Evolutionary conservation across 768 basidiomycete genomes (phyloP).

Genomic region (Suillus alpinus): DNA sequence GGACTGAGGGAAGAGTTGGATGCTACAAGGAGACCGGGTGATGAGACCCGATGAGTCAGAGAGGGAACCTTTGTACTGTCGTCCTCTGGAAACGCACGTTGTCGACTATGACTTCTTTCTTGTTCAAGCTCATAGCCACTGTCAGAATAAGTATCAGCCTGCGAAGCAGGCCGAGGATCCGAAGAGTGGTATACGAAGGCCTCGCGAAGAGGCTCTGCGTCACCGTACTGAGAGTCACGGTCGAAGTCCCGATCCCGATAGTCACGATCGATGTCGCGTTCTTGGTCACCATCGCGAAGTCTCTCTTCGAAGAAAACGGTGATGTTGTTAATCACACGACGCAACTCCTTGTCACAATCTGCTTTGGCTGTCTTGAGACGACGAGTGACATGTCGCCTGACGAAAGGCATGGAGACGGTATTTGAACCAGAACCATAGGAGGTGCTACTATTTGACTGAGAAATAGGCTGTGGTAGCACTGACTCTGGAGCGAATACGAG

Average conservation of each 20-base stretch:
- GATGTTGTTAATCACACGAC: constrained; percentile 91
- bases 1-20: constrained; percentile 70
- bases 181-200: constrained; percentile 56
- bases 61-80: constrained; percentile 33
- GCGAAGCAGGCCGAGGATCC: constrained; percentile 55
- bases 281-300: constrained; percentile 71
- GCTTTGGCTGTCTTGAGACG: constrained; percentile 93
- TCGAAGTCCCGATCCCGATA: constrained; percentile 44
- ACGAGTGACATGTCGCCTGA: constrained; percentile 88
- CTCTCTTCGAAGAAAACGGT: constrained; percentile 93
- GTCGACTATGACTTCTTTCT: constrained; percentile 61
- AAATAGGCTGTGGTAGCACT: constrained; percentile 47
- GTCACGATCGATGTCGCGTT: constrained; percentile 63
- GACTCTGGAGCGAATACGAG: constrained; percentile 75
- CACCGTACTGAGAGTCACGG: constrained; percentile 56
- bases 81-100: constrained; percentile 66
- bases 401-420: constrained; percentile 89
- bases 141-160: constrained; percentile 75
- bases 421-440: constrained; percentile 55
- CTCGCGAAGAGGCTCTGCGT: constrained; percentile 57
- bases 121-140: constrained; percentile 79
- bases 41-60: constrained; percentile 56
- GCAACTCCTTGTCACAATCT: constrained; percentile 94
- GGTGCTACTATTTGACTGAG: constrained; percentile 38
- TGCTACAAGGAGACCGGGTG: constrained; percentile 56